phyloP scores from a whole-genome alignment of 805 yeast genomes.

The Cyberlindnera japonica region DNA sequence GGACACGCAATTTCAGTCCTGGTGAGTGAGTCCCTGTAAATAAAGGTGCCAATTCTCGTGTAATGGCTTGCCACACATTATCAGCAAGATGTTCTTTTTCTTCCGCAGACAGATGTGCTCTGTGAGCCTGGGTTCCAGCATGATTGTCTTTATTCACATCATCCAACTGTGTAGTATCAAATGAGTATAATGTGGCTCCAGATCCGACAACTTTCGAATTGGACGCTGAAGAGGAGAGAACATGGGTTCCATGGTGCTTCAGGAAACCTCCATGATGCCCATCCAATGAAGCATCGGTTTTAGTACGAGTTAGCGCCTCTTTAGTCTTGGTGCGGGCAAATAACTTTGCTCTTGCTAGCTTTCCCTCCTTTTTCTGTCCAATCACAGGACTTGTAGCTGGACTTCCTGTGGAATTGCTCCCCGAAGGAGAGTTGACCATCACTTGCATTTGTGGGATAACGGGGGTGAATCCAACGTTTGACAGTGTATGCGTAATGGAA shows the following conservation, averaged over 20 bases:
- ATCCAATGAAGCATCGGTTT: constrained; percentile 10
- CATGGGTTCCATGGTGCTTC: constrained; percentile 17
- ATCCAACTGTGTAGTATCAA: constrained; percentile 27
- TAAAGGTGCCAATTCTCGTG: constrained; percentile 40
- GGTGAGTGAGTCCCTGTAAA: constrained; percentile 41
- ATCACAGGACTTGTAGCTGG: constrained; percentile 17
- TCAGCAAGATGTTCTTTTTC: constrained; percentile 41
- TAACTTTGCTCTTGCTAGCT: constrained; percentile 24
- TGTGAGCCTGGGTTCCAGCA: neutral
- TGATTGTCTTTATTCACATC: constrained; percentile 25
- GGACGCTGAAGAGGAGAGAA: constrained; percentile 35
- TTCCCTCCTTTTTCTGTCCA: constrained; percentile 21
- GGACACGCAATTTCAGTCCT: constrained; percentile 35
- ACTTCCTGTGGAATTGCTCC: constrained; percentile 11
- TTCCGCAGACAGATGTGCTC: constrained; percentile 26
- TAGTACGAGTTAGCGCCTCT: constrained; percentile 18
- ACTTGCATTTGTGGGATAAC: constrained; percentile 8
- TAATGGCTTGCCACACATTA: constrained; percentile 47
- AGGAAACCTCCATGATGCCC: constrained; percentile 22
- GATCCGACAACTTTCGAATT: constrained; percentile 32
- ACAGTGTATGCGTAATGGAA: constrained; percentile 24
- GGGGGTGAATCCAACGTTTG: constrained; percentile 28
- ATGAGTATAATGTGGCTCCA: constrained; percentile 35
- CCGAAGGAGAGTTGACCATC: constrained; percentile 7
- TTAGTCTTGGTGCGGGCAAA: constrained; percentile 28